These are phyloP conservation scores for Neonectria neomacrospora DNA, from an alignment of 2,329 filamentous ascomycete species.

Conservation along the genomic window DNA sequence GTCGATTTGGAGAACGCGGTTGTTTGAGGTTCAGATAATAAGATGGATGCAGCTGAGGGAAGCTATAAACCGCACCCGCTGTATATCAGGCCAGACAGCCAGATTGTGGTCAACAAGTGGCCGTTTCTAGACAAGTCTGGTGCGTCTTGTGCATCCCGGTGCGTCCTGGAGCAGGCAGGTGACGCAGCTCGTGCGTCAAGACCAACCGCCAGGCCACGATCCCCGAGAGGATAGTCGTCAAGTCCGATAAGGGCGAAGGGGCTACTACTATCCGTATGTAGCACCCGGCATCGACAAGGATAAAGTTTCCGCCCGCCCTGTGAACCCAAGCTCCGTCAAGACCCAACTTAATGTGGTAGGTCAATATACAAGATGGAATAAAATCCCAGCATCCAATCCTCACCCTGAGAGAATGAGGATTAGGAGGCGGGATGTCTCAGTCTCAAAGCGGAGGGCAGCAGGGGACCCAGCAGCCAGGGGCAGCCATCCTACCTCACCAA, in stretches of 20 bases:
- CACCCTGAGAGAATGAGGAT: neutral
- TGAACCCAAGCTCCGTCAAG: slow-evolving; percentile 7
- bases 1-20: slow-evolving; percentile 32
- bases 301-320: slow-evolving; percentile 8
- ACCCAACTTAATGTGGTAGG: slow-evolving; percentile 10
- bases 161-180: slow-evolving; percentile 18
- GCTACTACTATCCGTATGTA: neutral
- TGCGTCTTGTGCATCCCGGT: slow-evolving; percentile 6
- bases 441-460: slow-evolving; percentile 2
- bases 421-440: slow-evolving; percentile 9
- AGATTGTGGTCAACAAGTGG: slow-evolving; percentile 30
- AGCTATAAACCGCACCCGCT: slow-evolving; percentile 31
- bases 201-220: slow-evolving; percentile 12
- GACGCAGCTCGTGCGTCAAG: slow-evolving; percentile 27
- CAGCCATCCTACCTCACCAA: slow-evolving; percentile 15
- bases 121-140: slow-evolving; percentile 19
- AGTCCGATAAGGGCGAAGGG: slow-evolving; percentile 10
- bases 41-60: slow-evolving; percentile 31
- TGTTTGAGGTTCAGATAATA: slow-evolving; percentile 33
- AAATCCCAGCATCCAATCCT: neutral
- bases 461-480: slow-evolving; percentile 10
- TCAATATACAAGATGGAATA: neutral
- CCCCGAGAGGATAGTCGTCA: slow-evolving; percentile 22
- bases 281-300: slow-evolving; percentile 14
- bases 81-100: slow-evolving; percentile 28